phyloP scores from a whole-genome alignment of 208 protist genomes.

The Trypanosoma caninum region DNA sequence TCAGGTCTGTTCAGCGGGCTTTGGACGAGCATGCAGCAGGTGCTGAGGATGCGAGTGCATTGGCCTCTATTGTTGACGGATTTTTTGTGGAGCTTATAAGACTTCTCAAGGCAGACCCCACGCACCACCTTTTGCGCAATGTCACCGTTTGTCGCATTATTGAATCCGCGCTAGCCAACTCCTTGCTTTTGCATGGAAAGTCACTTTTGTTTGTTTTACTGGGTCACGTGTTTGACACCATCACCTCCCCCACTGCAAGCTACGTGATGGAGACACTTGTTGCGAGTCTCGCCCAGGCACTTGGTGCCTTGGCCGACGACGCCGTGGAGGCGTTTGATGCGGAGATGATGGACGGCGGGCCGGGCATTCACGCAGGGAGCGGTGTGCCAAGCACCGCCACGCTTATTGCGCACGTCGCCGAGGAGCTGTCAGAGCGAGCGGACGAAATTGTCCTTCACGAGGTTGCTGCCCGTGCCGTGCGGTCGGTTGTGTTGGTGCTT shows the following conservation, averaged over 20 bases:
- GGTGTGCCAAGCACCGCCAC: slow-evolving; percentile 79
- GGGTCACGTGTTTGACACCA: slow-evolving; percentile 61
- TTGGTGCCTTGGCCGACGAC: slow-evolving; percentile 44
- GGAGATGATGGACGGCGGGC: slow-evolving; percentile 60
- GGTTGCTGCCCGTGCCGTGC: slow-evolving; percentile 65
- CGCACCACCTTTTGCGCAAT: slow-evolving; percentile 76
- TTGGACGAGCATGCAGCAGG: slow-evolving; percentile 59
- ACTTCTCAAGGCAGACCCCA: slow-evolving; percentile 65
- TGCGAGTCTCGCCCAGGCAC: slow-evolving; percentile 54
- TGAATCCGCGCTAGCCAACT: slow-evolving; percentile 69
- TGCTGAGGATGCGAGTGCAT: slow-evolving; percentile 39
- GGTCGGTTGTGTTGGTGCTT: slow-evolving; percentile 77
- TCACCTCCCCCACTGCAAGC: slow-evolving; percentile 81
- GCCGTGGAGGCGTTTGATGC: slow-evolving; percentile 35
- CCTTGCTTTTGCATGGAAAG: slow-evolving; percentile 80
- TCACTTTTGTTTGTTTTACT: slow-evolving; percentile 82
- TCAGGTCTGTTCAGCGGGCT: slow-evolving; percentile 69
- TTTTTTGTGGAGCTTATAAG: slow-evolving; percentile 89
- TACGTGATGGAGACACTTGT: slow-evolving; percentile 79
- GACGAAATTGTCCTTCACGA: slow-evolving; percentile 73
- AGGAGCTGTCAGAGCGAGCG: slow-evolving; percentile 67
- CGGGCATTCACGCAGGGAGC: slow-evolving; percentile 57
- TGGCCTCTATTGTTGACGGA: slow-evolving; percentile 76
- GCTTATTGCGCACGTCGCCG: slow-evolving; percentile 52
- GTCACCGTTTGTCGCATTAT: slow-evolving; percentile 79